phyloP scores from a whole-genome alignment of 2,329 filamentous ascomycete species.

The Cercospora citrullina region DNA sequence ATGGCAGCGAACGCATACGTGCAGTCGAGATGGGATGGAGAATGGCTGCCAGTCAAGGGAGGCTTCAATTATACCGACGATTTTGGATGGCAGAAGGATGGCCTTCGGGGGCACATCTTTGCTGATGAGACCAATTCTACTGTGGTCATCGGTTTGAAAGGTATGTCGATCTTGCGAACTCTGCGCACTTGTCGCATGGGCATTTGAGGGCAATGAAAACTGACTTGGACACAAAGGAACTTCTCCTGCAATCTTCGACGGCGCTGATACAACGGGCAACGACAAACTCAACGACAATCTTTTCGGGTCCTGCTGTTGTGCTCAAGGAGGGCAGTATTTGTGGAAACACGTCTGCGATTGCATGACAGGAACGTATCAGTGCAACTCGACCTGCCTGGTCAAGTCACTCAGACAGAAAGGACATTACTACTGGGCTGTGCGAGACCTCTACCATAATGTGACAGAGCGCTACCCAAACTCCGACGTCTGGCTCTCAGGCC shows the following conservation, averaged over 20 bases:
- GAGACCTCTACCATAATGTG: conserved; percentile 89
- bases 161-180: conserved; percentile 41
- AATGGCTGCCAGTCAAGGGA: conserved; percentile 79
- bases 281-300: conserved; percentile 98
- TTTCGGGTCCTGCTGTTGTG: conserved; percentile 97
- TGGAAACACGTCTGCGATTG: conserved; percentile 95
- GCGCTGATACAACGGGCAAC: conserved; percentile 93
- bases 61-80: conserved; percentile 83
- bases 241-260: conserved; percentile 81
- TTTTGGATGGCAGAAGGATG: conserved; percentile 91
- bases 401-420: conserved; percentile 72
- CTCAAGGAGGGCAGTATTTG: conserved; percentile 83
- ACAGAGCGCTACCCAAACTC: conserved; percentile 82
- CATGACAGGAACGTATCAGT: conserved; percentile 80
- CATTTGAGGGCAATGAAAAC: not conserved
- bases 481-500: conserved; percentile 85
- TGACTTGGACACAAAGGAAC: conserved; percentile 7
- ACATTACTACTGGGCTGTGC: conserved; percentile 84
- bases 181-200: not conserved
- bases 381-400: conserved; percentile 86
- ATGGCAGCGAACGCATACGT: conserved; percentile 93
- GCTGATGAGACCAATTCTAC: conserved; percentile 83
- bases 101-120: conserved; percentile 88
- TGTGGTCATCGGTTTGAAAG: conserved; percentile 88
- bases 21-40: conserved; percentile 64